phyloP scores from a whole-genome alignment of 2,329 filamentous ascomycete genomes.

The Fusarium protoensiforme region DNA sequence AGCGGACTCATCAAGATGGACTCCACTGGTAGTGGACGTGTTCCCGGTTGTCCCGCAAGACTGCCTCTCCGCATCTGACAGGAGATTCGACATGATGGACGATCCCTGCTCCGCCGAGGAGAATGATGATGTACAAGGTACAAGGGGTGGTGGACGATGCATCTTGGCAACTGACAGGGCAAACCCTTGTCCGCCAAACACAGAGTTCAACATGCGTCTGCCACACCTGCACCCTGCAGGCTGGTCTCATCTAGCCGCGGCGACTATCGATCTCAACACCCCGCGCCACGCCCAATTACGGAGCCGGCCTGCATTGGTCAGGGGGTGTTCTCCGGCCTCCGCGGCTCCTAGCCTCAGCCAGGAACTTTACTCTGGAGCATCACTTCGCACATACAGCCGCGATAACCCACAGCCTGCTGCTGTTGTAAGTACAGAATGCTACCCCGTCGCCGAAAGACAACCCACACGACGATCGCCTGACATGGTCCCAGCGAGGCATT shows the following conservation, averaged over 20 bases:
- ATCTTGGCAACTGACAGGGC: constrained; percentile 4
- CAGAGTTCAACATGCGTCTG: constrained; percentile 15
- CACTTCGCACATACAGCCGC: not conserved
- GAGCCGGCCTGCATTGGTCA: not conserved
- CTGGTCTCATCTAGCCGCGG: constrained; percentile 22
- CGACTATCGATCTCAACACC: constrained; percentile 34
- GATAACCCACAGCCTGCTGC: not conserved
- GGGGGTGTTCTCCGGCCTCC: constrained; percentile 13
- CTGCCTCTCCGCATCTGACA: not conserved
- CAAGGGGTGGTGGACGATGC: not conserved
- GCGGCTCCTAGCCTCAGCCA: not conserved
- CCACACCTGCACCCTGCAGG: constrained; percentile 24
- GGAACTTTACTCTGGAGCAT: not conserved
- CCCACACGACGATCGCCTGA: not conserved
- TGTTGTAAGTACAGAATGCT: not conserved
- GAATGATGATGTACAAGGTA: not conserved
- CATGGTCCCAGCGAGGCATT: not conserved
- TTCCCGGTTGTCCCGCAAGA: not conserved
- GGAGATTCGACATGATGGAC: not conserved
- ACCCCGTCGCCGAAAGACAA: not conserved
- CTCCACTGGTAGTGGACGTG: not conserved
- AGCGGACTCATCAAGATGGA: not conserved
- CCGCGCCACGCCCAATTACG: constrained; percentile 3
- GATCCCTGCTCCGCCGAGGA: not conserved
- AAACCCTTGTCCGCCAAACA: constrained; percentile 7